Percentiles rank a stretch among this genome's conserved stretches.
Evolutionary conservation across 768 basidiomycete genomes (phyloP).

Genomic region (Cubamyces sp.): DNA sequence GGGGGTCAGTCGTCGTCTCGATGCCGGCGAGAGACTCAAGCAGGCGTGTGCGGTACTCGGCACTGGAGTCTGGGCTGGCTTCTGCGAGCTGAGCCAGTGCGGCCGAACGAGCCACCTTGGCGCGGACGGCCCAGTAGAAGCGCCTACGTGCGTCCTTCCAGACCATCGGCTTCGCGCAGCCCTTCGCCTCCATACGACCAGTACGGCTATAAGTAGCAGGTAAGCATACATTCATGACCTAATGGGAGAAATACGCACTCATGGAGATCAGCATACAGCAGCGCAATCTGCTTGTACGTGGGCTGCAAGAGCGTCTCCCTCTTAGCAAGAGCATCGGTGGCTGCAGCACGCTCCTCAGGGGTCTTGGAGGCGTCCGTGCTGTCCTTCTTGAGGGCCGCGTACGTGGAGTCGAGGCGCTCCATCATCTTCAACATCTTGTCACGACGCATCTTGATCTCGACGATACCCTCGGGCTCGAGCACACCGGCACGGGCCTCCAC

Average conservation of each 20-base stretch:
- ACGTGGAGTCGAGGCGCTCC: slow-evolving; percentile 89
- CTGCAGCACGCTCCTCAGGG: slow-evolving; percentile 73
- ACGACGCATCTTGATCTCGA: slow-evolving; percentile 97
- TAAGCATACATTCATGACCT: slow-evolving; percentile 3
- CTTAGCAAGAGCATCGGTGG: slow-evolving; percentile 66
- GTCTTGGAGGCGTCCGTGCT: slow-evolving; percentile 77
- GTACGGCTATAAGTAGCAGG: slow-evolving; percentile 61
- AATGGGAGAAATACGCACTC: slow-evolving; percentile 60
- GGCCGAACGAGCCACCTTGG: slow-evolving; percentile 71
- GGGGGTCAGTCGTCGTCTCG: slow-evolving; percentile 56
- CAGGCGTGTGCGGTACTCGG: slow-evolving; percentile 67
- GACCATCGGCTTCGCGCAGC: slow-evolving; percentile 81
- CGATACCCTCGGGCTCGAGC: slow-evolving; percentile 93
- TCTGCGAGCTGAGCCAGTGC: slow-evolving; percentile 66
- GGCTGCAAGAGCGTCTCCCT: slow-evolving; percentile 85
- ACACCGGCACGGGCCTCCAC: slow-evolving; percentile 96
- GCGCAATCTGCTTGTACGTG: slow-evolving; percentile 90
- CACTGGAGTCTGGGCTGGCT: slow-evolving; percentile 71
- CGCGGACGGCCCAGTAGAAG: slow-evolving; percentile 94
- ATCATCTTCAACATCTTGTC: slow-evolving; percentile 90
- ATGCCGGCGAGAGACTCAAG: slow-evolving; percentile 64
- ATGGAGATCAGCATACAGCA: slow-evolving; percentile 95
- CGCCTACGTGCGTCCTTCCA: slow-evolving; percentile 90
- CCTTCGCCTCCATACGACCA: slow-evolving; percentile 98
- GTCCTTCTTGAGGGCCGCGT: slow-evolving; percentile 77